phyloP scores from a whole-genome alignment of 1,284 basidiomycete species.

The Rhodotorula glutinis region DNA sequence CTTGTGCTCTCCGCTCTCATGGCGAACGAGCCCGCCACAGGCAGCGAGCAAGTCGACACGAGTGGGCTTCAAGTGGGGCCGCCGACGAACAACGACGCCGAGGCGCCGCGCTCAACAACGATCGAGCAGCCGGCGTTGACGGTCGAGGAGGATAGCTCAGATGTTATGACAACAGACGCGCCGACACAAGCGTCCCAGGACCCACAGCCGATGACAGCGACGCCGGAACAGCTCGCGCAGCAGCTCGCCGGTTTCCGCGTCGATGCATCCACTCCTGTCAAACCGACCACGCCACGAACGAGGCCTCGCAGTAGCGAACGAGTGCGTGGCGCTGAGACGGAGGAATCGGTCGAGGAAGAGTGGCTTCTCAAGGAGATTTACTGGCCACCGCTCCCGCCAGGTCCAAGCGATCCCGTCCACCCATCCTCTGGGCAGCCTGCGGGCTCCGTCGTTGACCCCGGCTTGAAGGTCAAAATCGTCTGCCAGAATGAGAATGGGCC shows the following conservation, averaged over 20 bases:
- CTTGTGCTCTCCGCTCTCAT: too few relatives aligned
- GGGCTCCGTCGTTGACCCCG: constrained; percentile 5
- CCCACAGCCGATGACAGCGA: neutral
- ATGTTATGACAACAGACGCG: too few relatives aligned
- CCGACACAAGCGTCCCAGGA: too few relatives aligned
- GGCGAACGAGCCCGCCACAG: too few relatives aligned
- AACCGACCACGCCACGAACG: neutral
- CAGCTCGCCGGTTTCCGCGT: neutral
- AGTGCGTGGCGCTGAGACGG: neutral
- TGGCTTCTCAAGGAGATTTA: constrained; percentile 73
- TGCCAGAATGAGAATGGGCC: constrained; percentile 71
- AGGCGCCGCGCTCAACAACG: too few relatives aligned
- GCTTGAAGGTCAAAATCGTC: constrained; percentile 60
- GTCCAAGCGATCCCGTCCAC: constrained; percentile 6
- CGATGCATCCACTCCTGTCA: neutral
- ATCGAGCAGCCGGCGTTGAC: too few relatives aligned
- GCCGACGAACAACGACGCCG: too few relatives aligned
- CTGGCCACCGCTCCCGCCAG: constrained; percentile 46
- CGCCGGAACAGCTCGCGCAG: constrained; percentile 11
- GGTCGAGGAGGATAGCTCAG: too few relatives aligned
- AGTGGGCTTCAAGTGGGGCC: too few relatives aligned
- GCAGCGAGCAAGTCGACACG: too few relatives aligned
- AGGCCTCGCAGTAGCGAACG: neutral
- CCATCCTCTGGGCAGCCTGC: neutral
- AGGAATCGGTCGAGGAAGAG: constrained; percentile 55